These are phyloP conservation scores for Colletotrichum musicola DNA, from an alignment of 2,329 filamentous ascomycete species.

Conservation along the genomic window DNA sequence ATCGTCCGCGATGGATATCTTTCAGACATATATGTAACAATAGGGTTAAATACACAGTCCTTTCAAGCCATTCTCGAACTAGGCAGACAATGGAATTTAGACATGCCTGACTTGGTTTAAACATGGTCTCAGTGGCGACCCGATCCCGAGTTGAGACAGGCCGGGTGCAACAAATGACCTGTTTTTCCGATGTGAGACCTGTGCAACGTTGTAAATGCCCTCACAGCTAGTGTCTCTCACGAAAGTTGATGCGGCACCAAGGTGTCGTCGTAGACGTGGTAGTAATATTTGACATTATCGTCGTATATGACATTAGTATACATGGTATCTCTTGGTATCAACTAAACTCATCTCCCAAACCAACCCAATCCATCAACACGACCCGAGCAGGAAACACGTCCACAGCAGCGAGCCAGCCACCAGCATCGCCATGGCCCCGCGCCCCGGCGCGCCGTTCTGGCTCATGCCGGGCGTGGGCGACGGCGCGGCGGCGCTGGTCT, in stretches of 20 bases:
- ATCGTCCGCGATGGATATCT: too few relatives aligned
- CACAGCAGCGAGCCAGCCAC: conserved; percentile 25
- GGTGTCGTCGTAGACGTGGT: background rate
- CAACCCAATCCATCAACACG: background rate
- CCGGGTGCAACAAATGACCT: too few relatives aligned
- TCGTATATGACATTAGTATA: conserved; percentile 19
- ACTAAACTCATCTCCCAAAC: background rate
- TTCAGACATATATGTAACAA: too few relatives aligned
- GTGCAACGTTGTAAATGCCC: too few relatives aligned
- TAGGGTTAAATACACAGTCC: too few relatives aligned
- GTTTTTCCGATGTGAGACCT: too few relatives aligned
- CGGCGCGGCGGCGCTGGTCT: conserved; percentile 25
- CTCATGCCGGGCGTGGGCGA: conserved; percentile 2
- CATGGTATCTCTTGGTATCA: conserved; percentile 33
- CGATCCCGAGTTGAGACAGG: too few relatives aligned
- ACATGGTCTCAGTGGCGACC: too few relatives aligned
- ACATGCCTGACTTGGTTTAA: too few relatives aligned
- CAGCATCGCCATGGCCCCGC: background rate
- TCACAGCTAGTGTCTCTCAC: too few relatives aligned
- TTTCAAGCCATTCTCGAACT: too few relatives aligned
- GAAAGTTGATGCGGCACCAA: background rate
- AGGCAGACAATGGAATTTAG: too few relatives aligned
- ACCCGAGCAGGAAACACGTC: conserved; percentile 15
- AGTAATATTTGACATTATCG: conserved; percentile 31
- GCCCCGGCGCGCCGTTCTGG: conserved; percentile 16